Evolutionary conservation across 2,329 filamentous ascomycete genomes (phyloP).

Genomic region (Talaromyces verruculosus): DNA sequence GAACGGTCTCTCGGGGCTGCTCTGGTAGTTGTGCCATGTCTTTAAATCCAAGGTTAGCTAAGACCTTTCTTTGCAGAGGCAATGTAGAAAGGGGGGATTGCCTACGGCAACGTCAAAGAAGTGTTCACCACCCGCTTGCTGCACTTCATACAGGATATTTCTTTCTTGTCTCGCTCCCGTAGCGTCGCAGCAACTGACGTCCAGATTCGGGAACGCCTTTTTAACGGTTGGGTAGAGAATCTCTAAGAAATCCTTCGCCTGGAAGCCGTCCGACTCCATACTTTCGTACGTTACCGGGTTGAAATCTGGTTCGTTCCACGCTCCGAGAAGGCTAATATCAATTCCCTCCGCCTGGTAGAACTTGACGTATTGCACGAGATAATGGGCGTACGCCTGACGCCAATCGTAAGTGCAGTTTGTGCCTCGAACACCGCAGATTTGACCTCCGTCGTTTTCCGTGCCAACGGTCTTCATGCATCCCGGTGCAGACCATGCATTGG

Average conservation of each 20-base stretch:
- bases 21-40: neutral
- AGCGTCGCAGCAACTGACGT: neutral
- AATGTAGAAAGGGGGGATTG: neutral
- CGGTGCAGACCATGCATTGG: slow-evolving; percentile 50
- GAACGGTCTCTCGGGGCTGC: neutral
- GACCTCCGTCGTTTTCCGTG: neutral
- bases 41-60: neutral
- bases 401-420: slow-evolving; percentile 38
- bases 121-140: neutral
- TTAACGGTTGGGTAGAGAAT: neutral
- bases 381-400: slow-evolving; percentile 52
- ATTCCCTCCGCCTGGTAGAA: slow-evolving; percentile 49
- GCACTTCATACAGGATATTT: neutral
- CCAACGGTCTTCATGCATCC: slow-evolving; percentile 52
- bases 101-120: neutral
- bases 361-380: slow-evolving; percentile 51
- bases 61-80: neutral
- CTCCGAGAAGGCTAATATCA: slow-evolving; percentile 49
- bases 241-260: neutral
- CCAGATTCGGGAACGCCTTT: neutral
- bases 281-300: neutral
- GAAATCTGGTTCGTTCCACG: slow-evolving; percentile 50
- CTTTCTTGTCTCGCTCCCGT: neutral
- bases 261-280: neutral
- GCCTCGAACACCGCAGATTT: neutral